These are phyloP conservation scores for Xylariales sp. DNA, from an alignment of 2,329 filamentous ascomycete species.

Conservation along the genomic window DNA sequence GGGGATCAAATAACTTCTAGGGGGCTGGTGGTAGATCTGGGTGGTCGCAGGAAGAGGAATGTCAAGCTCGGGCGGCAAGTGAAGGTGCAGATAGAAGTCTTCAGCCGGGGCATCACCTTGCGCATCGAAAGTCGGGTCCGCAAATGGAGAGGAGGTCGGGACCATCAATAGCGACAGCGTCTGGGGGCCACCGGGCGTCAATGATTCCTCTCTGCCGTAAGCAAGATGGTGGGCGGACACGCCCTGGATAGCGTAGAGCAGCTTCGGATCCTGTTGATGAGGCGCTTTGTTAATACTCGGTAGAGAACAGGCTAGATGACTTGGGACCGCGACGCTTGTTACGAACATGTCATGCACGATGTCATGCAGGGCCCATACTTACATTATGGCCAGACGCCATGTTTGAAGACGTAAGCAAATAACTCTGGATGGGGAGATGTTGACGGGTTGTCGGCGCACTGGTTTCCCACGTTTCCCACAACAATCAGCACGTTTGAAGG, in stretches of 20 bases:
- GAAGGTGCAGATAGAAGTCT: slow-evolving; percentile 96
- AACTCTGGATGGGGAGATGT: background rate
- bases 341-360: slow-evolving; percentile 7
- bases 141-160: slow-evolving; percentile 82
- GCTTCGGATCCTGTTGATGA: slow-evolving; percentile 67
- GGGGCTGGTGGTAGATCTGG: slow-evolving; percentile 96
- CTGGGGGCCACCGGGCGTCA: slow-evolving; percentile 88
- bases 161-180: slow-evolving; percentile 96
- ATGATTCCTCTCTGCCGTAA: slow-evolving; percentile 83
- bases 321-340: background rate
- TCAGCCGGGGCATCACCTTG: slow-evolving; percentile 72
- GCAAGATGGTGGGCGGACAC: slow-evolving; percentile 92
- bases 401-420: slow-evolving; percentile 16
- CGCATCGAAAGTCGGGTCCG: slow-evolving; percentile 66
- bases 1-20: slow-evolving; percentile 91
- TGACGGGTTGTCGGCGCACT: slow-evolving; percentile 2
- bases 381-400: slow-evolving; percentile 62
- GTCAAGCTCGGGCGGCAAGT: slow-evolving; percentile 93
- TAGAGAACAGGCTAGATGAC: slow-evolving; percentile 12
- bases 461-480: background rate
- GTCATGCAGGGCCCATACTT: slow-evolving; percentile 38
- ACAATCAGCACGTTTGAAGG: background rate
- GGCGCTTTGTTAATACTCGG: slow-evolving; percentile 30
- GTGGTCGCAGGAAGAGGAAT: slow-evolving; percentile 93
- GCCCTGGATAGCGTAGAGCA: slow-evolving; percentile 79